These are phyloP conservation scores for Geoglossum glabrum DNA, from an alignment of 495 filamentous ascomycete species.

Conservation along the genomic window DNA sequence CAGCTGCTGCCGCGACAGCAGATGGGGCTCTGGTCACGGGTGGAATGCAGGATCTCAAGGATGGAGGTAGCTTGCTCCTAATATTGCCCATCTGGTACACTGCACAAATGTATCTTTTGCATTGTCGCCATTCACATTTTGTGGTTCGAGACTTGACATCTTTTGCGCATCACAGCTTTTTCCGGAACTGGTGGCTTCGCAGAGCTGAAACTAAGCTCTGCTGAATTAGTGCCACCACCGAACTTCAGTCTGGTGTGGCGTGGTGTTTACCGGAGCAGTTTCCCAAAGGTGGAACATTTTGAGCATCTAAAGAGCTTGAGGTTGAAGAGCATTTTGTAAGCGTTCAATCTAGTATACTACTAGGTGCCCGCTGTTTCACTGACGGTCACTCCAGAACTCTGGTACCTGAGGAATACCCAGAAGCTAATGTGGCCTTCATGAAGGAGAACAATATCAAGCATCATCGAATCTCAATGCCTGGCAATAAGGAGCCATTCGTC, in stretches of 20 bases:
- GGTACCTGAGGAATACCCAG: conserved; percentile 42
- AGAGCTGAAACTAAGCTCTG: not conserved
- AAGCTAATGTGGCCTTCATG: conserved; percentile 40
- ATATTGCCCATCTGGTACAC: not conserved
- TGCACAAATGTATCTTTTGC: not conserved
- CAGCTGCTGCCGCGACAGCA: not conserved
- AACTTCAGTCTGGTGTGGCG: conserved; percentile 49
- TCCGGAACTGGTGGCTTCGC: not conserved
- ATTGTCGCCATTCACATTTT: not conserved
- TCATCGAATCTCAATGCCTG: conserved; percentile 44
- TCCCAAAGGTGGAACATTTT: conserved; percentile 43
- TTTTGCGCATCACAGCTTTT: not conserved
- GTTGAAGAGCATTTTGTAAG: conserved; percentile 58
- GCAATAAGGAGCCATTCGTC: conserved; percentile 45
- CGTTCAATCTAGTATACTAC: conserved; percentile 4
- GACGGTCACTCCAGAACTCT: conserved; percentile 36
- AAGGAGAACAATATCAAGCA: conserved; percentile 41
- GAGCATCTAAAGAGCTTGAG: conserved; percentile 39
- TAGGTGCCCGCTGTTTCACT: conserved; percentile 8
- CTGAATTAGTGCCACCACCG: conserved; percentile 20
- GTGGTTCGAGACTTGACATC: not conserved
- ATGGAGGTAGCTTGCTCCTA: not conserved
- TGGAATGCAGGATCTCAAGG: not conserved
- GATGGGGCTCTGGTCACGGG: not conserved
- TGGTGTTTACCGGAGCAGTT: conserved; percentile 60